Evolutionary conservation across 495 filamentous ascomycete genomes (phyloP).

Genomic region (Penicillium flavigenum): DNA sequence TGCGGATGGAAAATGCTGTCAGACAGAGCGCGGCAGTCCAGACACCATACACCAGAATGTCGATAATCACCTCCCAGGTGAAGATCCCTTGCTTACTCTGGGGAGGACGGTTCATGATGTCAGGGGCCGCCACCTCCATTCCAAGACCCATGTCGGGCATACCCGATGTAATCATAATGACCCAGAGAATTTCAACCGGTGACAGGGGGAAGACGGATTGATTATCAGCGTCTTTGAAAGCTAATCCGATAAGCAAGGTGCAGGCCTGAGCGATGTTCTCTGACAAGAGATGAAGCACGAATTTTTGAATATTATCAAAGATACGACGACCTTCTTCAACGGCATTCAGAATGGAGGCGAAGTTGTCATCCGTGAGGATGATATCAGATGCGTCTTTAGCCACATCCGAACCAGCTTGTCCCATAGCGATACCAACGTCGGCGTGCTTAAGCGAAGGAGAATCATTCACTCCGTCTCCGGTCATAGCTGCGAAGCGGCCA

Average conservation of each 20-base stretch:
- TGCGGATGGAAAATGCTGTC: slow-evolving; percentile 52
- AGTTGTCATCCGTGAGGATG: slow-evolving; percentile 72
- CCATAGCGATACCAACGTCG: slow-evolving; percentile 76
- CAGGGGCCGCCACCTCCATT: slow-evolving; percentile 57
- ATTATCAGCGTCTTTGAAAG: slow-evolving; percentile 55
- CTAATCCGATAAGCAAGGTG: slow-evolving; percentile 60
- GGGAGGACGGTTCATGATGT: slow-evolving; percentile 61
- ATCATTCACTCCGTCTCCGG: slow-evolving; percentile 93
- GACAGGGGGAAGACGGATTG: slow-evolving; percentile 64
- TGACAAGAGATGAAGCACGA: slow-evolving; percentile 61
- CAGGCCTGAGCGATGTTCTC: slow-evolving; percentile 64
- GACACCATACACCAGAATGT: slow-evolving; percentile 61
- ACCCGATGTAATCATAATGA: slow-evolving; percentile 65
- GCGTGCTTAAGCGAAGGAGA: slow-evolving; percentile 88
- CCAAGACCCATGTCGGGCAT: slow-evolving; percentile 67
- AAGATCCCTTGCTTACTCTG: slow-evolving; percentile 60
- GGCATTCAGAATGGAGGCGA: slow-evolving; percentile 67
- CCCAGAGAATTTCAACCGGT: slow-evolving; percentile 66
- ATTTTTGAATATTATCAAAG: slow-evolving; percentile 70
- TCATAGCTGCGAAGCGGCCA: slow-evolving; percentile 86
- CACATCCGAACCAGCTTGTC: slow-evolving; percentile 74
- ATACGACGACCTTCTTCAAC: slow-evolving; percentile 64
- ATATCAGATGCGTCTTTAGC: slow-evolving; percentile 74
- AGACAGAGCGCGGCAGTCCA: slow-evolving; percentile 62
- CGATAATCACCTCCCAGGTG: slow-evolving; percentile 56